Evolutionary conservation across 768 basidiomycete species (phyloP).

Genomic region (Leccinum arenicola): DNA sequence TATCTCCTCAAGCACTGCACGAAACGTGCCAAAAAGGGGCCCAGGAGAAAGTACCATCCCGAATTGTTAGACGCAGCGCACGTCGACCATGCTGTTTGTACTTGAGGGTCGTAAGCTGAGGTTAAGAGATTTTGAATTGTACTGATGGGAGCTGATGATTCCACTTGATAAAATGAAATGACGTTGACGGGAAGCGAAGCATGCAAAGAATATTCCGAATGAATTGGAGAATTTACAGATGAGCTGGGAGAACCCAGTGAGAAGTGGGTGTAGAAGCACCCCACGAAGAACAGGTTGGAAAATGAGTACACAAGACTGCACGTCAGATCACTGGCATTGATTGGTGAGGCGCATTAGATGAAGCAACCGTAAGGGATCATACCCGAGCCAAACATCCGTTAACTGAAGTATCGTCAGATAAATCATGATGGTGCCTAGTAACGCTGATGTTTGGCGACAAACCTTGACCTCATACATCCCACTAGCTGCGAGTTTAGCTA

Average conservation of each 20-base stretch:
- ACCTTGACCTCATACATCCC: conserved; percentile 79
- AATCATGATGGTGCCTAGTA: not conserved
- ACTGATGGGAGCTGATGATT: not conserved
- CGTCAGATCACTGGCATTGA: conserved; percentile 62
- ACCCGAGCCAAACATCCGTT: conserved; percentile 90
- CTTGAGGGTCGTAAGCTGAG: conserved; percentile 25
- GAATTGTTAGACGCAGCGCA: conserved; percentile 49
- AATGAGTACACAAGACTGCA: conserved; percentile 78
- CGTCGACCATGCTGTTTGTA: conserved; percentile 44
- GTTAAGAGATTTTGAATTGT: not conserved
- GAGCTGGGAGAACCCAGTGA: not conserved
- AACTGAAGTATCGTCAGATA: conserved; percentile 45
- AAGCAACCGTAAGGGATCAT: conserved; percentile 17
- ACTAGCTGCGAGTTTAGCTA: conserved; percentile 62
- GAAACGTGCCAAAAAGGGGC: conserved; percentile 74
- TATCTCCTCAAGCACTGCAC: conserved; percentile 89
- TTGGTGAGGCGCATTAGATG: conserved; percentile 5
- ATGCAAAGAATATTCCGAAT: not conserved
- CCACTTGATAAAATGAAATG: not conserved
- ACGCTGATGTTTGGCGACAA: conserved; percentile 4
- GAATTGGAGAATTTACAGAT: not conserved
- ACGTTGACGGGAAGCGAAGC: not conserved
- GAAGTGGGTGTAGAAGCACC: conserved; percentile 58
- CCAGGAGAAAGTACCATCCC: conserved; percentile 59
- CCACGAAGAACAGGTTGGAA: conserved; percentile 69